Percentiles rank a stretch among this genome's conserved stretches.
These are phyloP conservation scores for Eimeria acervulina DNA, from an alignment of 169 alveolate genomes.

Conservation along the genomic window DNA sequence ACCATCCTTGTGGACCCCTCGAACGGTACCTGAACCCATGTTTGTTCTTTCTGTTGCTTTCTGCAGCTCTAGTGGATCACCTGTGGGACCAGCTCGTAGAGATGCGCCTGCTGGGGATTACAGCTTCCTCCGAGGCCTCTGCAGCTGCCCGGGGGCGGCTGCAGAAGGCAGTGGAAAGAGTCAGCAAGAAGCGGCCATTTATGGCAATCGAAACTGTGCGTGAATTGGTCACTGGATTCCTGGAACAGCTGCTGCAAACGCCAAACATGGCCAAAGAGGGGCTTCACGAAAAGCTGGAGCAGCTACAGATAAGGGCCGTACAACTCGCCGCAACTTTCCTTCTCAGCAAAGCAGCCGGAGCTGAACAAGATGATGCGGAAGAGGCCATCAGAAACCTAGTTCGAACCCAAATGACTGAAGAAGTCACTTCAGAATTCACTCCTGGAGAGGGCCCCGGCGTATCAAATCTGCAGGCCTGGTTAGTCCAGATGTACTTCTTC, in stretches of 20 bases:
- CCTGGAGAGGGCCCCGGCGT: conserved; percentile 7
- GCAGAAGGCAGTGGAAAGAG: neutral
- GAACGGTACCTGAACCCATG: neutral
- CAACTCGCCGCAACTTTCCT: conserved; percentile 50
- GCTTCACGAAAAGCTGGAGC: conserved; percentile 46
- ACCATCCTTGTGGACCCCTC: neutral
- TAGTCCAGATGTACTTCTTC: conserved; percentile 41
- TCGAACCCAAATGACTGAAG: neutral
- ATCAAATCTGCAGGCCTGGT: conserved; percentile 51
- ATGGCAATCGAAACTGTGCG: conserved; percentile 61
- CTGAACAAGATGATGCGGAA: neutral
- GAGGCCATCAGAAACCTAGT: conserved; percentile 7
- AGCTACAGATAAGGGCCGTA: conserved; percentile 36
- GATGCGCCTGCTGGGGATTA: conserved; percentile 1
- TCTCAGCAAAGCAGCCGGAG: conserved; percentile 69
- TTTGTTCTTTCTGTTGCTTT: conserved; percentile 16
- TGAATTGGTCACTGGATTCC: neutral
- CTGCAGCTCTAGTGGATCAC: conserved; percentile 61
- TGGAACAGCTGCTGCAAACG: conserved; percentile 54
- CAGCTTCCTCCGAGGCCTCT: conserved; percentile 21
- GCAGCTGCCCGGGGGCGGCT: conserved; percentile 19
- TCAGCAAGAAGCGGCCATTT: conserved; percentile 40
- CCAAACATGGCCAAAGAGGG: conserved; percentile 55
- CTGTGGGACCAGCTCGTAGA: conserved; percentile 52
- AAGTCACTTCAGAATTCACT: neutral